Conservation (phyloP, 1,284 basidiomycete species). For the Moniliophthora roreri region DNA sequence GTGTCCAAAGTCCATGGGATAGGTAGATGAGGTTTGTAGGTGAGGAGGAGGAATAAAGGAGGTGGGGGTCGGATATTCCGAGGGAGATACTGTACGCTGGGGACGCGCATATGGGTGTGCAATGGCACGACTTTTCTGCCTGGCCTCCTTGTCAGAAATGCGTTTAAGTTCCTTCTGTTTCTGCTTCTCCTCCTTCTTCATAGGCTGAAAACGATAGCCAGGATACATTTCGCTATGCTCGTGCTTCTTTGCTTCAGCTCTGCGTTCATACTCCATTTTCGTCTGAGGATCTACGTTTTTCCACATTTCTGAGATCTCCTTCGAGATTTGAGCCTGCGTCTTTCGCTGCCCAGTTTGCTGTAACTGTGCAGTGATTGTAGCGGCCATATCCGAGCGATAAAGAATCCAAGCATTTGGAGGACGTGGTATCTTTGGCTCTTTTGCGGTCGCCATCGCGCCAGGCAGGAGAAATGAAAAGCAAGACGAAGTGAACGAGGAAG, state of each 20-base stretch:
- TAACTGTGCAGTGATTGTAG: conserved; percentile 30
- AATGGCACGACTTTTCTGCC: conserved; percentile 29
- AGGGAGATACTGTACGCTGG: conserved; percentile 6
- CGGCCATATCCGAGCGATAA: conserved; percentile 75
- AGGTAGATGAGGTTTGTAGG: conserved; percentile 18
- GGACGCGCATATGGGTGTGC: conserved; percentile 17
- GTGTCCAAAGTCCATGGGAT: conserved; percentile 27
- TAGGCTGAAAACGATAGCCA: conserved; percentile 72
- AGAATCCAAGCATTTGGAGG: conserved; percentile 93
- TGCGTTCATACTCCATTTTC: conserved; percentile 65
- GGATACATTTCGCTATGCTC: conserved; percentile 69
- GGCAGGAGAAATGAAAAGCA: neutral
- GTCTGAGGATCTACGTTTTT: conserved; percentile 51
- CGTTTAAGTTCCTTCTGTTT: conserved; percentile 42
- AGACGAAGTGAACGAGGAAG: neutral
- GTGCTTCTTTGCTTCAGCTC: conserved; percentile 66
- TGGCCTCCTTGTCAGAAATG: conserved; percentile 37
- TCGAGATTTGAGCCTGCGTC: conserved; percentile 76
- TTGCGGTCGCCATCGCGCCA: neutral
- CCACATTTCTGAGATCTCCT: conserved; percentile 73
- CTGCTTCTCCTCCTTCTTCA: conserved; percentile 64
- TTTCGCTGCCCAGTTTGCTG: conserved; percentile 37
- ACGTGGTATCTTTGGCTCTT: conserved; percentile 53
- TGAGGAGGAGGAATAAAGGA: conserved; percentile 13
- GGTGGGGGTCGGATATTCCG: conserved; percentile 3